These are phyloP conservation scores for Porogramme epimiltina DNA, from an alignment of 1,284 basidiomycete species.

Conservation along the genomic window DNA sequence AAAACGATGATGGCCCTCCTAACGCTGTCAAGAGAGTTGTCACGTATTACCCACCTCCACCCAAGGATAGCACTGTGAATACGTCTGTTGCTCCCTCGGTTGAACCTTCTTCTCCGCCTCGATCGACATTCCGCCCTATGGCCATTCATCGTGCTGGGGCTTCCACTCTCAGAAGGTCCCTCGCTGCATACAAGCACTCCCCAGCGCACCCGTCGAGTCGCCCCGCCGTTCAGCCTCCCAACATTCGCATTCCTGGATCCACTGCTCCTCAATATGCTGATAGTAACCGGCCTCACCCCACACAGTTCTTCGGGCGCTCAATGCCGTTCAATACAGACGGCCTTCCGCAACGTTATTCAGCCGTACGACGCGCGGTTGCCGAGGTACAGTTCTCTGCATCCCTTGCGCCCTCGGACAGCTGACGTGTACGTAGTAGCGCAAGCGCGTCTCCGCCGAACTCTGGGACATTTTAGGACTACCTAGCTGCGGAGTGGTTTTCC, in stretches of 20 bases:
- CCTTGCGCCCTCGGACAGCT: background rate
- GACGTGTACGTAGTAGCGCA: conserved; percentile 31
- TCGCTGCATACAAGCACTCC: conserved; percentile 1
- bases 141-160: conserved; percentile 8
- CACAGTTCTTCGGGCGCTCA: too few species aligned
- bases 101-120: background rate
- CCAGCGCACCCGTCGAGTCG: background rate
- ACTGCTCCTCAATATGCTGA: background rate
- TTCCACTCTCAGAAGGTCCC: conserved; percentile 3
- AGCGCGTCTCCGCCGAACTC: conserved; percentile 20
- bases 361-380: conserved; percentile 10
- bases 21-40: background rate
- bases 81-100: background rate
- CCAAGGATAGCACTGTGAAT: background rate
- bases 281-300: too few species aligned
- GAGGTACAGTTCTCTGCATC: conserved; percentile 8
- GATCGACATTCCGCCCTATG: conserved; percentile 7
- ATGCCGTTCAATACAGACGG: conserved; percentile 9
- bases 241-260: background rate
- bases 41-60: conserved; percentile 18
- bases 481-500: conserved; percentile 33
- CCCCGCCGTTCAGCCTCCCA: background rate
- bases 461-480: conserved; percentile 33
- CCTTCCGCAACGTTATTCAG: conserved; percentile 4
- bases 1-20: background rate